These are phyloP conservation scores for Platanthera zijinensis DNA, from an alignment of 106 monocot species.

Conservation along the genomic window DNA sequence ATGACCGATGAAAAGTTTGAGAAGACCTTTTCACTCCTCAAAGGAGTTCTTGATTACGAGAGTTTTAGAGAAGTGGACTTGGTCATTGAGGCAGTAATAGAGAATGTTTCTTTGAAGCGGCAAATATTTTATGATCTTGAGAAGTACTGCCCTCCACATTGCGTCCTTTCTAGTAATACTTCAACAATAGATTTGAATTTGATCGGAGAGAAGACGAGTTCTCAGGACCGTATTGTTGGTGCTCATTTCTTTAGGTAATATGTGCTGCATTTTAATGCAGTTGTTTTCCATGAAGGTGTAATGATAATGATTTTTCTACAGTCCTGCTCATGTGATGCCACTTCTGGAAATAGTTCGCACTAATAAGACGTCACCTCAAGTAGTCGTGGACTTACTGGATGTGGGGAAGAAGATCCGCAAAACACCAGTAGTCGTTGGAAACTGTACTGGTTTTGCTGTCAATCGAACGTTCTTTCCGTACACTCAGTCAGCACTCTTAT, in stretches of 20 bases:
- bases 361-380: constrained; percentile 81
- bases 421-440: constrained; percentile 92
- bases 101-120: constrained; percentile 86
- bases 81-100: constrained; percentile 68
- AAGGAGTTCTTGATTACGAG: constrained; percentile 27
- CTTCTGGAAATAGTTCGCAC: constrained; percentile 96
- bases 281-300: constrained; percentile 4
- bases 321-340: constrained; percentile 98
- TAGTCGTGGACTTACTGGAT: constrained; percentile 78
- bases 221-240: constrained; percentile 24
- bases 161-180: constrained; percentile 28
- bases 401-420: constrained; percentile 90
- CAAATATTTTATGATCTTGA: constrained; percentile 74
- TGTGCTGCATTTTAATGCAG: constrained; percentile 32
- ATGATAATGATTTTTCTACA: constrained; percentile 16
- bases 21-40: constrained; percentile 18
- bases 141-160: constrained; percentile 23
- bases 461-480: constrained; percentile 99
- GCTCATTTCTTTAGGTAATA: constrained; percentile 37
- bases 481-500: constrained; percentile 71
- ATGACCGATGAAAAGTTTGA: constrained; percentile 25
- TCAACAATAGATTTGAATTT: constrained; percentile 31
- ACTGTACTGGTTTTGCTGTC: constrained; percentile 96
- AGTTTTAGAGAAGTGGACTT: constrained; percentile 28
- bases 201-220: constrained; percentile 26